These are phyloP conservation scores for Phyllostachys edulis DNA, from an alignment of 176 grass and related monocot species.

Conservation along the genomic window DNA sequence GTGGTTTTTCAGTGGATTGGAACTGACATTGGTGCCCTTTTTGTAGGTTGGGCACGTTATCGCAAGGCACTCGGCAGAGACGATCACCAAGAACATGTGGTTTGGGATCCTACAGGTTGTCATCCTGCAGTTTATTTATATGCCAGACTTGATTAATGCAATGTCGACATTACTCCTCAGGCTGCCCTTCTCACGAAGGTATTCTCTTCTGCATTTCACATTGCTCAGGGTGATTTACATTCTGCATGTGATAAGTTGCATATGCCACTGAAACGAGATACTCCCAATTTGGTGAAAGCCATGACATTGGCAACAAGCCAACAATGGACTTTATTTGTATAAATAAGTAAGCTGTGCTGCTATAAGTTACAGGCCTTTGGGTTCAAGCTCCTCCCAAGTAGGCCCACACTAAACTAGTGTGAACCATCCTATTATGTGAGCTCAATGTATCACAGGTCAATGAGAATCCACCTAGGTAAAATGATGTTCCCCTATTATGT, in stretches of 20 bases:
- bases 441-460: not conserved
- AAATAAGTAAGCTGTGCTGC: not conserved
- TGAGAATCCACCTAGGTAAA: constrained; percentile 1
- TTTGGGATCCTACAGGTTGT: constrained; percentile 63
- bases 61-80: constrained; percentile 68
- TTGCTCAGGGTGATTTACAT: not conserved
- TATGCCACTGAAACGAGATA: constrained; percentile 12
- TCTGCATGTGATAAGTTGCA: not conserved
- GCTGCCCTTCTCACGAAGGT: constrained; percentile 91
- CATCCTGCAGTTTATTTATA: constrained; percentile 76
- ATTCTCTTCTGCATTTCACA: constrained; percentile 19
- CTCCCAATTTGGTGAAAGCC: not conserved
- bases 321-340: constrained; percentile 13
- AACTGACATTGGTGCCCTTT: constrained; percentile 15
- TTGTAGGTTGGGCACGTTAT: constrained; percentile 72
- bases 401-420: not conserved
- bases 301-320: not conserved
- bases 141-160: constrained; percentile 79
- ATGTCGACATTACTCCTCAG: constrained; percentile 77
- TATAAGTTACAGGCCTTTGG: constrained; percentile 3
- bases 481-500: not conserved
- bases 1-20: not conserved
- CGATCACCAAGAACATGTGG: constrained; percentile 72
- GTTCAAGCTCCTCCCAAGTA: not conserved
- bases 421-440: not conserved